Evolutionary conservation across 2,329 filamentous ascomycete species (phyloP).

Genomic region (Aaosphaeria arxii): DNA sequence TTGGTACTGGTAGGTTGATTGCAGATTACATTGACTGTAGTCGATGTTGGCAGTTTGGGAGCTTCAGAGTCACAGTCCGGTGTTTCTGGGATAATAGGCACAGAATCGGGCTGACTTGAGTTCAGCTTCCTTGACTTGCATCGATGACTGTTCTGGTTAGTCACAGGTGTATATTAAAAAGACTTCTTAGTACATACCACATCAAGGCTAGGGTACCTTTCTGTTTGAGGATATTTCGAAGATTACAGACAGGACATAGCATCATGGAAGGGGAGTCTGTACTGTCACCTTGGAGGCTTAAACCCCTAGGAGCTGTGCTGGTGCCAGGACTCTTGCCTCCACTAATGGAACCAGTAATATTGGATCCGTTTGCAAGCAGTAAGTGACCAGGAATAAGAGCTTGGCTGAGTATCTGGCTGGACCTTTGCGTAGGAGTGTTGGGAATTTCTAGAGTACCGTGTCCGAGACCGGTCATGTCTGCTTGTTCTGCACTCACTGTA

Average conservation of each 20-base stretch:
- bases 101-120: not conserved
- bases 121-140: not conserved
- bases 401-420: constrained; percentile 4
- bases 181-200: no score
- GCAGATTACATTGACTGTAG: not conserved
- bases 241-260: no score
- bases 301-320: not conserved
- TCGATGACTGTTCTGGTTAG: not conserved
- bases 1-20: not conserved
- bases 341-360: not conserved
- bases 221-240: no score
- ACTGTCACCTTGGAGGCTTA: not conserved
- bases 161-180: no score
- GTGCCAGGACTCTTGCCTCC: not conserved
- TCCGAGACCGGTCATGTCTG: not conserved
- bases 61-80: not conserved
- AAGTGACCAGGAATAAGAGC: not conserved
- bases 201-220: no score
- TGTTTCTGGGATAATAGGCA: not conserved
- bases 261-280: not conserved
- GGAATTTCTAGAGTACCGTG: constrained; percentile 1
- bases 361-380: not conserved
- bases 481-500: not conserved
- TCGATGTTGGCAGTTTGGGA: not conserved
- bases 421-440: constrained; percentile 9